These are phyloP conservation scores for Penicillium argentinense DNA, from an alignment of 495 filamentous ascomycete genomes.

Conservation along the genomic window DNA sequence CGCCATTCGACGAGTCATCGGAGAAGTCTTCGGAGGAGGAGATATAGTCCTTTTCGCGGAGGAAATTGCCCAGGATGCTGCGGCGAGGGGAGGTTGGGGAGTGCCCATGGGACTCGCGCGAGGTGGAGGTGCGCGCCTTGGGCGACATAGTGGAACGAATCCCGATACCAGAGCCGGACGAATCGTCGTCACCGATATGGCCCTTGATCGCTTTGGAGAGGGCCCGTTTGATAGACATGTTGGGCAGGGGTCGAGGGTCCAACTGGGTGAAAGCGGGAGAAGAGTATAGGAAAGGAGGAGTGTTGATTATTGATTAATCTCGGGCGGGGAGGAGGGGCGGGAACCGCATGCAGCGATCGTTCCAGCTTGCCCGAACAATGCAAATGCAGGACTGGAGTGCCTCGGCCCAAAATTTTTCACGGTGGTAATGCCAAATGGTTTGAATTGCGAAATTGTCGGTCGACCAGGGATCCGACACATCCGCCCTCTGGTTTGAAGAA, in stretches of 20 bases:
- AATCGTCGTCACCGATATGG: constrained; percentile 20
- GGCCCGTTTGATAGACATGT: constrained; percentile 48
- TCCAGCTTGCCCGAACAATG: neutral
- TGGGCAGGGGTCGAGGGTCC: constrained; percentile 3
- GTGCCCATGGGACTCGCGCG: constrained; percentile 14
- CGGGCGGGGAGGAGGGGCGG: neutral
- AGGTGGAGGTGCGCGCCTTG: constrained; percentile 15
- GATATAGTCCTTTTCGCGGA: constrained; percentile 41
- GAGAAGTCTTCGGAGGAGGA: constrained; percentile 52
- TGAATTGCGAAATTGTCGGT: neutral
- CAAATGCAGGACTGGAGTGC: no score
- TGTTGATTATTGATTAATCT: neutral
- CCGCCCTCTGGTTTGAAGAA: no score
- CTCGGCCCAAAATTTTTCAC: no score
- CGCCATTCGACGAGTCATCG: constrained; percentile 38
- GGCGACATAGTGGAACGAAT: constrained; percentile 17
- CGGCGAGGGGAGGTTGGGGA: constrained; percentile 35
- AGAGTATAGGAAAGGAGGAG: neutral
- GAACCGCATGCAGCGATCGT: constrained; percentile 8
- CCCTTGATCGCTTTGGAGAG: constrained; percentile 43
- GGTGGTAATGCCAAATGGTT: no score
- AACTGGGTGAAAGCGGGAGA: neutral
- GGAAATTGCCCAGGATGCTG: constrained; percentile 41
- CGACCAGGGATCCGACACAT: no score
- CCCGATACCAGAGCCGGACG: constrained; percentile 18